Conservation (phyloP, 2,329 filamentous ascomycete genomes). For the Aspergillus nomiae region DNA sequence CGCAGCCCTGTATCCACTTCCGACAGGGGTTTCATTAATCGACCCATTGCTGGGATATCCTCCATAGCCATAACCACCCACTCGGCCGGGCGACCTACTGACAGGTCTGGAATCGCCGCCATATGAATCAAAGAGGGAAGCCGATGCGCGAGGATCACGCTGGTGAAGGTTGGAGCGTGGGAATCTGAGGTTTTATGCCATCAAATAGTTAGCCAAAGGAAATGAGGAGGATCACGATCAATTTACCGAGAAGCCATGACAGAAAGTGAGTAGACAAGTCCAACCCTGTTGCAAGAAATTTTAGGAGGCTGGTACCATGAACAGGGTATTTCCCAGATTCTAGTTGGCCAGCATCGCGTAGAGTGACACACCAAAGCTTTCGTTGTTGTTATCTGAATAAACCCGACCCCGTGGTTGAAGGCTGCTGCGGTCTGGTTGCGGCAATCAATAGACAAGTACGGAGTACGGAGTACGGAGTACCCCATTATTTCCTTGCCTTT, state of each 20-base stretch:
- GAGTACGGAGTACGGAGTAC: no score
- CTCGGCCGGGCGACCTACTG: conserved; percentile 42
- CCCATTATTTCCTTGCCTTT: neutral
- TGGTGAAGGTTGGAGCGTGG: conserved; percentile 70
- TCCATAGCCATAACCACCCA: conserved; percentile 56
- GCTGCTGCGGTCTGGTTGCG: conserved; percentile 11
- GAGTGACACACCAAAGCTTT: neutral
- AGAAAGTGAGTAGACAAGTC: neutral
- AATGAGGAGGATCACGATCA: neutral
- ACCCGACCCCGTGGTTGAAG: neutral
- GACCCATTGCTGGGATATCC: conserved; percentile 29
- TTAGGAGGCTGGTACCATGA: neutral
- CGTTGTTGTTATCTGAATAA: neutral
- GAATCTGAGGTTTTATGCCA: conserved; percentile 55
- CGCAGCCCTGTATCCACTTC: conserved; percentile 55
- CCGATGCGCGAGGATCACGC: conserved; percentile 65
- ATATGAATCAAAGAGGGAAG: conserved; percentile 75
- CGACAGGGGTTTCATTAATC: conserved; percentile 28
- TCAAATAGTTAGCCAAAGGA: neutral
- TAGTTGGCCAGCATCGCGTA: conserved; percentile 5
- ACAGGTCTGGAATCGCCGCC: conserved; percentile 53
- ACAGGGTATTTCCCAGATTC: neutral
- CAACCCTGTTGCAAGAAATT: conserved; percentile 7
- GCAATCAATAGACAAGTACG: conserved; percentile 6
- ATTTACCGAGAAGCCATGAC: conserved; percentile 41